phyloP scores from a whole-genome alignment of 345 rosid genomes.

The Aquilaria yunnanensis region DNA sequence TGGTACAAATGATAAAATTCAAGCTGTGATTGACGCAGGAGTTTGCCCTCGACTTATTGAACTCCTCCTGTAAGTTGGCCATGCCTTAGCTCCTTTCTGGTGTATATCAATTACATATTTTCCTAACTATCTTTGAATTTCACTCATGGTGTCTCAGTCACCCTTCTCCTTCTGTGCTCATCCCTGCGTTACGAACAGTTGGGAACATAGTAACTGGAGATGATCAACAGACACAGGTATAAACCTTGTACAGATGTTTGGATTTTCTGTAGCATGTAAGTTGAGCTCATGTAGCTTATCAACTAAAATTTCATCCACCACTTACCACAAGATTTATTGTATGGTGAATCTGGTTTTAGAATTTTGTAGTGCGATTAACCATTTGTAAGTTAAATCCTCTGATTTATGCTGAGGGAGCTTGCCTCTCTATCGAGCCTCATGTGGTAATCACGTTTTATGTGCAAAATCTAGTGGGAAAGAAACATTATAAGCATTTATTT shows the following conservation, averaged over 20 bases:
- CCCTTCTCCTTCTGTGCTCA: slow-evolving; percentile 79
- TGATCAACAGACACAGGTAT: slow-evolving; percentile 75
- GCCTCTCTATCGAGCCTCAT: no score
- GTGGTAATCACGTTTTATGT: no score
- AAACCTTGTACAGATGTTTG: neutral
- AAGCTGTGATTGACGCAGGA: slow-evolving; percentile 85
- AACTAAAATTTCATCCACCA: no score
- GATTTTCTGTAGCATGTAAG: neutral
- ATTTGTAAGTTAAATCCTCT: no score
- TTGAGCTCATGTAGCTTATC: no score
- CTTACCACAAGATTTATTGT: no score
- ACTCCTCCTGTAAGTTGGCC: slow-evolving; percentile 65
- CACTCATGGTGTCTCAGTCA: slow-evolving; percentile 34
- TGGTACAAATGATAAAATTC: slow-evolving; percentile 96
- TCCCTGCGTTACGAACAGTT: slow-evolving; percentile 86
- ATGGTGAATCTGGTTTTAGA: no score
- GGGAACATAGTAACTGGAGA: slow-evolving; percentile 96
- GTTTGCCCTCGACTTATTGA: slow-evolving; percentile 83
- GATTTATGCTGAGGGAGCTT: no score
- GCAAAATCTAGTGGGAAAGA: no score
- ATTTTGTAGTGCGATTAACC: no score
- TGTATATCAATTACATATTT: neutral
- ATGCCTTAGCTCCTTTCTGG: neutral
- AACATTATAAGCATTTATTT: no score
- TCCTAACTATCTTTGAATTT: neutral